Evolutionary conservation across 73 alveolate species (phyloP).

Genomic region (Paramecium primaurelia): DNA sequence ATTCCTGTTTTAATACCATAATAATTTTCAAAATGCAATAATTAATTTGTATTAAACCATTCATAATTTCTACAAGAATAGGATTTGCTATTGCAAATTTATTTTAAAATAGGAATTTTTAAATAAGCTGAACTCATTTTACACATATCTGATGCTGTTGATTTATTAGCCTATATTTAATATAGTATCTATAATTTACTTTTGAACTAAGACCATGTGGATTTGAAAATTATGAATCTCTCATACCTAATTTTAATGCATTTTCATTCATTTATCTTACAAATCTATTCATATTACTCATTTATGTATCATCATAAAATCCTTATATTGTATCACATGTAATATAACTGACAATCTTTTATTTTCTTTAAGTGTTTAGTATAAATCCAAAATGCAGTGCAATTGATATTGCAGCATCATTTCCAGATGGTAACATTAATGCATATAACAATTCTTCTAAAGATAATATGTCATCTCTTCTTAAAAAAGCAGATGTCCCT

Average conservation of each 20-base stretch:
- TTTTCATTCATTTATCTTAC: conserved; percentile 64
- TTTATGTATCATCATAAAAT: background rate
- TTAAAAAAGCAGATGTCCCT: conserved; percentile 77
- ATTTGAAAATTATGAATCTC: conserved; percentile 60
- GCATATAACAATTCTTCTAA: conserved; percentile 71
- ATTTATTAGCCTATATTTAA: conserved; percentile 41
- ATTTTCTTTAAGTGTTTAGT: background rate
- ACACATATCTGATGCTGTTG: conserved; percentile 63
- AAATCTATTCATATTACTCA: conserved; percentile 37
- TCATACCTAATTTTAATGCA: conserved; percentile 54
- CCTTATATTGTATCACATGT: background rate
- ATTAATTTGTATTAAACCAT: conserved; percentile 84
- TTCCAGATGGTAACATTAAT: conserved; percentile 74
- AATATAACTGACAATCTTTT: background rate
- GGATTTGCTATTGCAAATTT: conserved; percentile 48
- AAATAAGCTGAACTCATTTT: conserved; percentile 43
- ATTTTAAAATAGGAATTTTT: conserved; percentile 36
- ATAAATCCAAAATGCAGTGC: conserved; percentile 64
- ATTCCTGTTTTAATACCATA: conserved; percentile 86
- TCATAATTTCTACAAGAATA: conserved; percentile 65
- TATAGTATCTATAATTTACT: background rate
- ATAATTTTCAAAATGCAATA: conserved; percentile 64
- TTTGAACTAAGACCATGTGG: conserved; percentile 68
- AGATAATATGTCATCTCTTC: conserved; percentile 60
- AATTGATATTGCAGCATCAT: conserved; percentile 70